Evolutionary conservation across 345 rosid genomes (phyloP).

Genomic region (Angophora floribunda): DNA sequence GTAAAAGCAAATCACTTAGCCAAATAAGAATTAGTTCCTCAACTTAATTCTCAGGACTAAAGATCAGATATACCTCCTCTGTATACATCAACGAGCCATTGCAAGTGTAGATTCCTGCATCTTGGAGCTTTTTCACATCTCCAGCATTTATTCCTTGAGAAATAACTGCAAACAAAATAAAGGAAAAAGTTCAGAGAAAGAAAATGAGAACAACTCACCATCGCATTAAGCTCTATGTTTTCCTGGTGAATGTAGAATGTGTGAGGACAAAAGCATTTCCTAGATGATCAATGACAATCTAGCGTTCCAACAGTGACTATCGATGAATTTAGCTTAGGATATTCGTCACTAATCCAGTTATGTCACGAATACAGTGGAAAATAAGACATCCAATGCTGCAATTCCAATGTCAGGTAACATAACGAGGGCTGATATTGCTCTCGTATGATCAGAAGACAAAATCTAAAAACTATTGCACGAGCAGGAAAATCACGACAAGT

Average conservation of each 20-base stretch:
- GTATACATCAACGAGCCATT: conserved; percentile 98
- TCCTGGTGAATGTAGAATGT: background rate
- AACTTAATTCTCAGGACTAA: no score
- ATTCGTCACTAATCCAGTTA: no score
- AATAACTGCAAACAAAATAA: conserved; percentile 29
- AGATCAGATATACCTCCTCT: conserved; percentile 1
- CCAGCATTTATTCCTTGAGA: conserved; percentile 86
- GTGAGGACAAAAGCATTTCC: no score
- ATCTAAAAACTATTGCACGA: rapidly evolving
- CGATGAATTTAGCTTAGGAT: background rate
- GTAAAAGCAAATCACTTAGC: no score
- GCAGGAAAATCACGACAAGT: background rate
- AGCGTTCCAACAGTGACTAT: background rate
- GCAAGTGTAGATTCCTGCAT: conserved; percentile 93
- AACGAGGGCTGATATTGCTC: background rate
- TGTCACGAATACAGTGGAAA: background rate
- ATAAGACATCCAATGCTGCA: background rate
- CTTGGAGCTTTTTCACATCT: conserved; percentile 89
- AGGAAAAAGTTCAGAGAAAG: background rate
- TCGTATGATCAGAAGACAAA: background rate
- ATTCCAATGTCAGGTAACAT: background rate
- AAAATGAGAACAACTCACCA: background rate
- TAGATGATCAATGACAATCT: no score
- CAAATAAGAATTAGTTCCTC: no score
- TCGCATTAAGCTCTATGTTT: no score